Percentiles rank a stretch among this genome's conserved stretches.
Evolutionary conservation across 352 stramenopile species (phyloP).

Genomic region (Pythium pyrilobum): DNA sequence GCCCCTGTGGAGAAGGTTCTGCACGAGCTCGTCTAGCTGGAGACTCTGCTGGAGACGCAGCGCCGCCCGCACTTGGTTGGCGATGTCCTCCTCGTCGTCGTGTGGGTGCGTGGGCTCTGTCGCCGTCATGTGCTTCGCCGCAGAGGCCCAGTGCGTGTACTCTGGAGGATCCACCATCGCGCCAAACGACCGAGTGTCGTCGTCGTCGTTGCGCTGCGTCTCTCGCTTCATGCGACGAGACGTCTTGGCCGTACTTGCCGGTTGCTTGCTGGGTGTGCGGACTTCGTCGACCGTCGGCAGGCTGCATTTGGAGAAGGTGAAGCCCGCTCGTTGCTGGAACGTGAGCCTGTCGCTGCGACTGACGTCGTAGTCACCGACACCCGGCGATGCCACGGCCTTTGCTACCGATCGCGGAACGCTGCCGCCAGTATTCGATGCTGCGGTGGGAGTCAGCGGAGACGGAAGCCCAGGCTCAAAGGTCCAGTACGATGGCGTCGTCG

Average conservation of each 20-base stretch:
- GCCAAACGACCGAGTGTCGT: not conserved
- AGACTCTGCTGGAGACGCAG: constrained; percentile 48
- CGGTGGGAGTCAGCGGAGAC: constrained; percentile 15
- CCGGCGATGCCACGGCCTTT: constrained; percentile 14
- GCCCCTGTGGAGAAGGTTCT: constrained; percentile 29
- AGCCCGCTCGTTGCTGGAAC: constrained; percentile 31
- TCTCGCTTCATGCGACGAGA: no score
- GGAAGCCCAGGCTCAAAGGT: constrained; percentile 18
- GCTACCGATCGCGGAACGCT: constrained; percentile 9
- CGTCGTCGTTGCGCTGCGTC: constrained; percentile 16
- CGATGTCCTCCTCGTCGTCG: constrained; percentile 17
- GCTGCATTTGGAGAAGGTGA: constrained; percentile 30
- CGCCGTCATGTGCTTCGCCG: not conserved
- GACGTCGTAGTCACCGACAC: constrained; percentile 51
- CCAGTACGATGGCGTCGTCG: constrained; percentile 17
- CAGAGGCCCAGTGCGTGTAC: constrained; percentile 16
- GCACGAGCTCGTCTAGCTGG: constrained; percentile 48
- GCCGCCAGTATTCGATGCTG: not conserved
- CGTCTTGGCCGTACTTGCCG: no score
- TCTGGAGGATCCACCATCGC: not conserved
- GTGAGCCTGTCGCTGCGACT: constrained; percentile 35
- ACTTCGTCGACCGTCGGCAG: constrained; percentile 12
- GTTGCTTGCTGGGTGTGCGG: no score
- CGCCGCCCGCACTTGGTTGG: constrained; percentile 23
- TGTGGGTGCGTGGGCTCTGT: constrained; percentile 3